Conservation (phyloP, 2,329 filamentous ascomycete species). For the Dactylella cylindrospora region DNA sequence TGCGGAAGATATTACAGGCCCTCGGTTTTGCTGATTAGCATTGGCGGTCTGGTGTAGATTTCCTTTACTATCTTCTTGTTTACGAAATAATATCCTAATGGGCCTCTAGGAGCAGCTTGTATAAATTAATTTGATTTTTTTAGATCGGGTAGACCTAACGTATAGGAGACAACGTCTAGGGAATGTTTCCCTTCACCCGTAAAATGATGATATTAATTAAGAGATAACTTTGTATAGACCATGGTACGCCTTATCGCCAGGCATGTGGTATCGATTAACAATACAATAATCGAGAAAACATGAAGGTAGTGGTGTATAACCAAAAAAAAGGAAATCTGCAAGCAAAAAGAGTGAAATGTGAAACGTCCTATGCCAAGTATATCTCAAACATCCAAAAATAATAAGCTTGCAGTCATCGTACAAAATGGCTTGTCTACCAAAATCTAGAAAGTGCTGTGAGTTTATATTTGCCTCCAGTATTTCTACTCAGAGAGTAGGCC, state of each 20-base stretch:
- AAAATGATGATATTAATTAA: background rate
- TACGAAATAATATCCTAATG: background rate
- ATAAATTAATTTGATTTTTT: background rate
- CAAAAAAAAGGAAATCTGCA: background rate
- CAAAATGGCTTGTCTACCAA: no score
- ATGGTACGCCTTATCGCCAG: constrained; percentile 16
- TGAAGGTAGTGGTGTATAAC: background rate
- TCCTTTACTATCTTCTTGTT: background rate
- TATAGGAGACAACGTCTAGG: no score
- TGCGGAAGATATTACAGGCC: constrained; percentile 7
- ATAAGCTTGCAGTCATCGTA: no score
- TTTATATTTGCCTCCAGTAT: no score
- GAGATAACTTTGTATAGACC: constrained; percentile 8
- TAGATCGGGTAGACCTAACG: no score
- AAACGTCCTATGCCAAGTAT: constrained; percentile 5
- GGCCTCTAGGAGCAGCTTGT: background rate
- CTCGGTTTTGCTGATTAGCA: constrained; percentile 1
- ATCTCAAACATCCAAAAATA: no score
- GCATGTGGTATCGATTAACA: constrained; percentile 15
- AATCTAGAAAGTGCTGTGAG: no score
- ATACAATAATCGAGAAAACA: constrained; percentile 13
- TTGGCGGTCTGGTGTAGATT: constrained; percentile 1
- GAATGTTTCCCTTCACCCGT: constrained; percentile 2
- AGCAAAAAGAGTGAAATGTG: constrained; percentile 23
- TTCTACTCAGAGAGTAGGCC: no score